Evolutionary conservation across 2,329 filamentous ascomycete species (phyloP).

Genomic region (Furcasterigmium furcatum): DNA sequence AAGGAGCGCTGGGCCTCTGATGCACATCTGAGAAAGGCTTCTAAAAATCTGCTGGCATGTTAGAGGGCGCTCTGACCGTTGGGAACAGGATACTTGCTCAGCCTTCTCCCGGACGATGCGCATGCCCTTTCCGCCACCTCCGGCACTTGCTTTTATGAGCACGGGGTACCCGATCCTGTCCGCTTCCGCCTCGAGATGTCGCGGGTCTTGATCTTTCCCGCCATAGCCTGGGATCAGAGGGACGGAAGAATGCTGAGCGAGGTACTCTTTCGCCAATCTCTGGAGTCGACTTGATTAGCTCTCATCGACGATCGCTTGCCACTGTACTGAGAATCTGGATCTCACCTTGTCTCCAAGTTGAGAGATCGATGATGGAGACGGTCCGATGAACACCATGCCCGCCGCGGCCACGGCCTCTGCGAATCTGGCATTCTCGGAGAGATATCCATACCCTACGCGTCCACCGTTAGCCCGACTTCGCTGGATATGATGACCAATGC

Average conservation of each 20-base stretch:
- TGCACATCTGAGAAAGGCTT: conserved; percentile 15
- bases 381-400: conserved; percentile 56
- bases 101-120: conserved; percentile 10
- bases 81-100: conserved; percentile 13
- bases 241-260: not conserved
- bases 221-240: not conserved
- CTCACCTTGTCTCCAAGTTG: not conserved
- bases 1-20: conserved; percentile 31
- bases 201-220: not conserved
- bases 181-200: not conserved
- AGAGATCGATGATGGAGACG: conserved; percentile 44
- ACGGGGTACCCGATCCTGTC: conserved; percentile 25
- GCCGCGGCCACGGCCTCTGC: conserved; percentile 46
- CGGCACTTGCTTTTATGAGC: conserved; percentile 38
- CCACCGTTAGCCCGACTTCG: too few species aligned
- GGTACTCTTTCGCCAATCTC: not conserved
- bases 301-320: not conserved
- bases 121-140: conserved; percentile 39
- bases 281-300: not conserved
- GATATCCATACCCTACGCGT: conserved; percentile 56
- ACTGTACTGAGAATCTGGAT: not conserved
- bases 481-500: too few species aligned
- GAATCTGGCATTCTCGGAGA: conserved; percentile 61
- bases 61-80: conserved; percentile 6
- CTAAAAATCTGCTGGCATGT: not conserved